These are phyloP conservation scores for Omphalotus guepiniiformis DNA, from an alignment of 768 basidiomycete species.

Conservation along the genomic window DNA sequence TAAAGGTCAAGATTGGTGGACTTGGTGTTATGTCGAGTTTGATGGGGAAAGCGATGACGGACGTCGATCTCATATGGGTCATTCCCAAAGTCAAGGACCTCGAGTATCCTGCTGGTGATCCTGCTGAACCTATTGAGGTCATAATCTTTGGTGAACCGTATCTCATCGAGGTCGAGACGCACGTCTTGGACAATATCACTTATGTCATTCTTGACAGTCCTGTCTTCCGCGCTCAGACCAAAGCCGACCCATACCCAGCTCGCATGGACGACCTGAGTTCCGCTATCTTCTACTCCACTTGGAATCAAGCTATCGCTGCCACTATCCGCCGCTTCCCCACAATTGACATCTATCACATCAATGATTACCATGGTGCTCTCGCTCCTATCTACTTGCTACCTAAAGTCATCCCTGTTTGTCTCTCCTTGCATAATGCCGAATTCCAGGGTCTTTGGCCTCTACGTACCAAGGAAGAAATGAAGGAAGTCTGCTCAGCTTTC, in stretches of 20 bases:
- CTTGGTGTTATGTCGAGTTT: slow-evolving; percentile 96
- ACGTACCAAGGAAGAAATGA: slow-evolving; percentile 97
- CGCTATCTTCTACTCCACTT: slow-evolving; percentile 96
- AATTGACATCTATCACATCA: slow-evolving; percentile 92
- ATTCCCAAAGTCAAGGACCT: slow-evolving; percentile 93
- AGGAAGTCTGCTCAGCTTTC: slow-evolving; percentile 96
- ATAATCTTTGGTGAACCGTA: slow-evolving; percentile 96
- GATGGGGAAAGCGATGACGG: slow-evolving; percentile 98
- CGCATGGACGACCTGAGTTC: slow-evolving; percentile 97
- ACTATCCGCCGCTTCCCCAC: slow-evolving; percentile 82
- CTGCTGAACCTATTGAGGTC: slow-evolving; percentile 91
- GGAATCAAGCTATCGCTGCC: slow-evolving; percentile 95
- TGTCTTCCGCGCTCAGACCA: slow-evolving; percentile 95
- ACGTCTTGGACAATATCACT: slow-evolving; percentile 91
- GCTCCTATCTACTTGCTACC: slow-evolving; percentile 89
- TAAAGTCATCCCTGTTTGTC: slow-evolving; percentile 83
- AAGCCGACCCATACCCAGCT: slow-evolving; percentile 92
- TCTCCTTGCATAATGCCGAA: slow-evolving; percentile 95
- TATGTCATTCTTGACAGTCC: slow-evolving; percentile 92
- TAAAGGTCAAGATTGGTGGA: slow-evolving; percentile 97
- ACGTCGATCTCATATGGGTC: slow-evolving; percentile 93
- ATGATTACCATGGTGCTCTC: slow-evolving; percentile 93
- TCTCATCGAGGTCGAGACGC: slow-evolving; percentile 93
- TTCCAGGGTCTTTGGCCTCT: slow-evolving; percentile 97
- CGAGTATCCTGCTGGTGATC: slow-evolving; percentile 89